These are phyloP conservation scores for Penicillium sp. DNA, from an alignment of 2,329 filamentous ascomycete species.

Conservation along the genomic window DNA sequence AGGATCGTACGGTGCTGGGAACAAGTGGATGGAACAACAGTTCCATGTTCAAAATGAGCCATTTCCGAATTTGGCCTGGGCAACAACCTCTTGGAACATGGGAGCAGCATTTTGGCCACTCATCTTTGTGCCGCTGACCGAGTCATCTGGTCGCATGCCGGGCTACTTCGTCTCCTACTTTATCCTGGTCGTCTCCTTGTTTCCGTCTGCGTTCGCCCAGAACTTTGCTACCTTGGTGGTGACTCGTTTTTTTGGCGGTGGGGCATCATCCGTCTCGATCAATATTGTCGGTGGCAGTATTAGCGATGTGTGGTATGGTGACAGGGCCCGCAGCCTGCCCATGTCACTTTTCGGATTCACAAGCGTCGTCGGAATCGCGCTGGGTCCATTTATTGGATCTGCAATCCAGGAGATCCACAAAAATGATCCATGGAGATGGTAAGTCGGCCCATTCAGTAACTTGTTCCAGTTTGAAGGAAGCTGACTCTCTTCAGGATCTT, in stretches of 20 bases:
- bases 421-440: conserved; percentile 45
- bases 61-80: conserved; percentile 38
- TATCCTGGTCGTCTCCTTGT: conserved; percentile 44
- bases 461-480: rapidly evolving
- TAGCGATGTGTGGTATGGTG: conserved; percentile 41
- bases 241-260: conserved; percentile 48
- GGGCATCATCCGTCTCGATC: conserved; percentile 46
- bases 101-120: conserved; percentile 42
- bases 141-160: conserved; percentile 47
- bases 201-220: conserved; percentile 46
- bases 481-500: conserved; percentile 41
- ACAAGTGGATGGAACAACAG: conserved; percentile 30
- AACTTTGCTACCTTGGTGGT: conserved; percentile 50
- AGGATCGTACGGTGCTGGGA: conserved; percentile 43
- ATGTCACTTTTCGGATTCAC: conserved; percentile 49
- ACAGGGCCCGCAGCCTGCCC: conserved; percentile 42
- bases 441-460: conserved; percentile 4
- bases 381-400: conserved; percentile 49
- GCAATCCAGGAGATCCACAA: conserved; percentile 40
- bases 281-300: conserved; percentile 43
- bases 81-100: conserved; percentile 41
- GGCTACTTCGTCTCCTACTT: conserved; percentile 48
- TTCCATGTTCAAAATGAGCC: conserved; percentile 39
- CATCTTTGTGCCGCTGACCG: conserved; percentile 40
- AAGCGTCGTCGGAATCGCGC: conserved; percentile 46